Conservation (phyloP, 208 protist species). For the Plasmodiophora brassicae region DNA sequence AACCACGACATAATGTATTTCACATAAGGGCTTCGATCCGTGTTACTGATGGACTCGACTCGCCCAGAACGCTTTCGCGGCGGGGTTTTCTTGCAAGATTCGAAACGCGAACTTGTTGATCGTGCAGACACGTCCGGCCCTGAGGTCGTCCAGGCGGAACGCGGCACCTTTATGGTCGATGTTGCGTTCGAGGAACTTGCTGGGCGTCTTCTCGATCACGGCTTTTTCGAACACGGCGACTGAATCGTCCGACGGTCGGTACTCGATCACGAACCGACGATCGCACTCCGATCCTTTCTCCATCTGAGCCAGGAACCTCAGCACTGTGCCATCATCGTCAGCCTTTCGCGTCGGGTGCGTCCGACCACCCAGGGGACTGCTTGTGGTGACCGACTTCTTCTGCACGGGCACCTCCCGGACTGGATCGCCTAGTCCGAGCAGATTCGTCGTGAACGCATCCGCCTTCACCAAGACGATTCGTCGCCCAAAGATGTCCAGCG, state of each 20-base stretch:
- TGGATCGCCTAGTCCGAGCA: too few relatives aligned
- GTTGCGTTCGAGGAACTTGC: background rate
- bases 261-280: background rate
- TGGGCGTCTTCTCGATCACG: background rate
- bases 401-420: too few relatives aligned
- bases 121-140: background rate
- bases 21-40: background rate
- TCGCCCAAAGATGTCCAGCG: too few relatives aligned
- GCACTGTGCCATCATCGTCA: too few relatives aligned
- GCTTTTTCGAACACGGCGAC: background rate
- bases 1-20: background rate
- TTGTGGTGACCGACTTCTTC: too few relatives aligned
- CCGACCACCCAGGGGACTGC: too few relatives aligned
- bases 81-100: background rate
- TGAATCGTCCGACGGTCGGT: background rate
- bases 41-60: background rate
- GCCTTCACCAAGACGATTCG: too few relatives aligned
- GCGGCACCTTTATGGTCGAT: background rate
- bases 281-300: background rate
- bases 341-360: too few relatives aligned
- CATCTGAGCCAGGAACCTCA: too few relatives aligned
- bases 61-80: background rate
- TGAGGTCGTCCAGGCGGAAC: slow-evolving; percentile 6
- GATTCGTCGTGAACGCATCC: too few relatives aligned
- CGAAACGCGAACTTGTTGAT: slow-evolving; percentile 6